Evolutionary conservation across 768 basidiomycete species (phyloP).

Genomic region (Ramaria rubella): DNA sequence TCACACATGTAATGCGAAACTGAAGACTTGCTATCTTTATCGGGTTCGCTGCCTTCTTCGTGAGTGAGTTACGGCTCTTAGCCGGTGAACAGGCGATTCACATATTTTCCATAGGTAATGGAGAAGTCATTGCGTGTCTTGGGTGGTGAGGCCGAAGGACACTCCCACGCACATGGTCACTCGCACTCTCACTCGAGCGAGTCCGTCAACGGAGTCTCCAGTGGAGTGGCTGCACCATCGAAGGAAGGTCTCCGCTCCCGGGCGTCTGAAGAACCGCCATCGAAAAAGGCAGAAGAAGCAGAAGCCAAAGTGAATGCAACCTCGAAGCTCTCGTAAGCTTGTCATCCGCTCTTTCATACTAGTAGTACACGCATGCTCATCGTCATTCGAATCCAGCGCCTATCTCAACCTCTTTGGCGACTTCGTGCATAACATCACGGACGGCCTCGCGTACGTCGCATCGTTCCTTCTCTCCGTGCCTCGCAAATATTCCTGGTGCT

Average conservation of each 20-base stretch:
- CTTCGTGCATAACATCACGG: constrained; percentile 95
- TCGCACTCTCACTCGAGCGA: constrained; percentile 51
- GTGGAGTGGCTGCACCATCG: constrained; percentile 18
- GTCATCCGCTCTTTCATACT: too few species aligned
- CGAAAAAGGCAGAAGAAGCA: constrained; percentile 15
- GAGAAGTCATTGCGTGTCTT: constrained; percentile 86
- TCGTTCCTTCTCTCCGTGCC: constrained; percentile 17
- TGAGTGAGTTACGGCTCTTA: constrained; percentile 23
- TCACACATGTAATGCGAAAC: not conserved
- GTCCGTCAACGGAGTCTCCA: constrained; percentile 18
- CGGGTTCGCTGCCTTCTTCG: constrained; percentile 86
- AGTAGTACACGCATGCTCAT: too few species aligned
- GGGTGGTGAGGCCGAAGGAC: constrained; percentile 47
- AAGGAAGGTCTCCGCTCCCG: constrained; percentile 48
- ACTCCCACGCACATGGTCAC: constrained; percentile 46
- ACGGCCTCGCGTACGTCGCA: constrained; percentile 77
- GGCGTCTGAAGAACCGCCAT: constrained; percentile 1
- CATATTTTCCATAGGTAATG: constrained; percentile 35
- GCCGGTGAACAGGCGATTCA: not conserved
- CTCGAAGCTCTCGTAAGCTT: constrained; percentile 58
- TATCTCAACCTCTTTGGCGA: constrained; percentile 92
- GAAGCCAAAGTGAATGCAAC: constrained; percentile 40
- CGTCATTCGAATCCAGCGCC: constrained; percentile 31
- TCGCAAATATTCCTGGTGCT: not conserved
- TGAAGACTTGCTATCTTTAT: constrained; percentile 70